Evolutionary conservation across 1,139 yeast species (phyloP), one percentile per base, ranked within the genome.

Genomic region (Kurtzmaniella quercitrusa): DNA sequence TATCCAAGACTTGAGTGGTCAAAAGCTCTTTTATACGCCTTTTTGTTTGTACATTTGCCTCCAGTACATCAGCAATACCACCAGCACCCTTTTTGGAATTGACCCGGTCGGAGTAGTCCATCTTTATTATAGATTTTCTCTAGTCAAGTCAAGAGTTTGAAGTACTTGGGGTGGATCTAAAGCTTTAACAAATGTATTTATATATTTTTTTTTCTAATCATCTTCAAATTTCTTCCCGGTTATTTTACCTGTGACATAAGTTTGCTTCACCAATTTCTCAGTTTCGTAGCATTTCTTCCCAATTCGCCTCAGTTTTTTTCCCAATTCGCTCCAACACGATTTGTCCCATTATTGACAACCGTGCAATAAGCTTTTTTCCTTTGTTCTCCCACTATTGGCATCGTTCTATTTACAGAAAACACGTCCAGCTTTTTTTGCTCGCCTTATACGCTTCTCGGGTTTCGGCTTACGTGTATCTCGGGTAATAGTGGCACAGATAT

Each of bases 21-120:
- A 88, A 73, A 36, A 88, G 72, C 54, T 84, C 82, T 37, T 79
- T 71, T 21, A 86, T 73, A 23, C 95, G 68, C 46, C 81, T 78
- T 45, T 80, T 70, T 28, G 88, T 68, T 44, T 83, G 84, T 1
- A 81, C 80, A 53, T 84, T 84, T 6, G 83, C 70, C 53, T 84
- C 88, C 38, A 78, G 78, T 30, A 68, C 60, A 18, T 84, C 86
- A 2, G 95, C 95, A 17, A 86, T 72, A 2, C 94, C 95, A 44
- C 95, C 95, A 1, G 70, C 66, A 2, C 76, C 76, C 45, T 69
- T 65, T 48, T 71, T 72, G 45, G 75, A 65, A 56, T 68, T 65
- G 33, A 69, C 73, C 47, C 78, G 53, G 36, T 61, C 69, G 11
- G 75, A 68, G 52, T 73, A 72, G 55, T 73, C 77, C 78, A 73